These are phyloP conservation scores for Prototheca cutis DNA, from an alignment of 163 green algal species.

Conservation along the genomic window DNA sequence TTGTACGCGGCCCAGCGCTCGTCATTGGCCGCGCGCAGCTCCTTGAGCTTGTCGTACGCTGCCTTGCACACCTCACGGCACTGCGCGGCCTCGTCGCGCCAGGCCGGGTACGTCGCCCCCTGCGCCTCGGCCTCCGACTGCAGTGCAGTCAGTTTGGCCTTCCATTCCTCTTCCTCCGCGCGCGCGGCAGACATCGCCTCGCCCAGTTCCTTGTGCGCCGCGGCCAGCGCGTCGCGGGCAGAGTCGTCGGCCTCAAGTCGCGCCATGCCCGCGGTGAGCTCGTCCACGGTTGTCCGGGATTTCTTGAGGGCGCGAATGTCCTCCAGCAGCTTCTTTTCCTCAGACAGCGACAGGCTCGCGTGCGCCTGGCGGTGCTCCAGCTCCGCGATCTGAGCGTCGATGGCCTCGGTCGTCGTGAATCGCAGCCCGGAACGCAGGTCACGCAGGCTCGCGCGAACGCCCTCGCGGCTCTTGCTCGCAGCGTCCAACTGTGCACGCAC, in stretches of 20 bases:
- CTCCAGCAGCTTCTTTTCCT: conserved; percentile 66
- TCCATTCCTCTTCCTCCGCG: conserved; percentile 35
- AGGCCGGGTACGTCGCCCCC: conserved; percentile 28
- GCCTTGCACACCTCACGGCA: conserved; percentile 43
- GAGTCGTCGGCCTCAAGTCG: conserved; percentile 32
- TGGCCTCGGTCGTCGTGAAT: conserved; percentile 49
- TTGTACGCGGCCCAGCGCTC: conserved; percentile 39
- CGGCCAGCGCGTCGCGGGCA: conserved; percentile 20
- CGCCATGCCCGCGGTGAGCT: conserved; percentile 38
- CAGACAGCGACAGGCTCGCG: conserved; percentile 47
- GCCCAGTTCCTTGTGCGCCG: conserved; percentile 32
- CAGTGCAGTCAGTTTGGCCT: conserved; percentile 26
- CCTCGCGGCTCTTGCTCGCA: conserved; percentile 30
- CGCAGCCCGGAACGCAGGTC: conserved; percentile 38
- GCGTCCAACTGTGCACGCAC: conserved; percentile 25
- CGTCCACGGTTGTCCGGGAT: conserved; percentile 36
- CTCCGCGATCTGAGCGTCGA: conserved; percentile 51
- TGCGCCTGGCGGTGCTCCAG: conserved; percentile 55
- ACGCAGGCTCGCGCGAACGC: conserved; percentile 21
- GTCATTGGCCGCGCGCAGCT: conserved; percentile 41
- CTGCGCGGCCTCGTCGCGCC: conserved; percentile 44
- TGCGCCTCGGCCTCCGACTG: conserved; percentile 37
- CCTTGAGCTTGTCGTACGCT: conserved; percentile 36
- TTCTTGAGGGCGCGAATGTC: conserved; percentile 60
- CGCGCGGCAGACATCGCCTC: conserved; percentile 42